Percentiles rank a stretch among this genome's conserved stretches.
Evolutionary conservation across 805 yeast genomes (phyloP).

Genomic region (Metschnikowia lunata): DNA sequence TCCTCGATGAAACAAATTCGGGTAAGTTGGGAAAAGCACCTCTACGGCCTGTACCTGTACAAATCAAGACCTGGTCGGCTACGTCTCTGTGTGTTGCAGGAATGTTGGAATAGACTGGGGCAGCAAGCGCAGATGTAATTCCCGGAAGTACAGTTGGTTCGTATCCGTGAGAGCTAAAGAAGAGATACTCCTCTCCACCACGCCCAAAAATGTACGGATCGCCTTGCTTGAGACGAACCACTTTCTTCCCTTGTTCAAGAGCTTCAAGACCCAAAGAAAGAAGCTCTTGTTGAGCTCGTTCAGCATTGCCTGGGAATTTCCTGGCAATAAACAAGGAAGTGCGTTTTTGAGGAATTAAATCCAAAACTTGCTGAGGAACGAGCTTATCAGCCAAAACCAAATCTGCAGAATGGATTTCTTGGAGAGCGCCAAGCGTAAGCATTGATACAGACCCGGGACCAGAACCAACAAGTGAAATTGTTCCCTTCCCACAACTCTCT

Average conservation of each 20-base stretch:
- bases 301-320: conserved; percentile 96
- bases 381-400: conserved; percentile 83
- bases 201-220: conserved; percentile 96
- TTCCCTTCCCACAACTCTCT: conserved; percentile 34
- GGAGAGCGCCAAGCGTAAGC: conserved; percentile 79
- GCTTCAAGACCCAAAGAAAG: conserved; percentile 67
- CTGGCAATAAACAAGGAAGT: conserved; percentile 82
- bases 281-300: conserved; percentile 83
- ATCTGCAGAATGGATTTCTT: conserved; percentile 79
- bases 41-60: conserved; percentile 91
- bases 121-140: conserved; percentile 82
- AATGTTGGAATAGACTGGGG: conserved; percentile 75
- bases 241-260: conserved; percentile 61
- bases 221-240: conserved; percentile 90
- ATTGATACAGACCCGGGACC: conserved; percentile 89
- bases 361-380: conserved; percentile 84
- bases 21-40: conserved; percentile 82
- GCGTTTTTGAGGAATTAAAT: conserved; percentile 63
- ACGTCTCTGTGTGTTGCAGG: conserved; percentile 92
- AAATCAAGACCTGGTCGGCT: conserved; percentile 86
- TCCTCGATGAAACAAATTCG: conserved; percentile 63
- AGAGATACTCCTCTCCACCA: conserved; percentile 87
- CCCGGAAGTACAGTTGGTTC: conserved; percentile 80
- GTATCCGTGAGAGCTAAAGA: conserved; percentile 63
- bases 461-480: conserved; percentile 81